Base-by-base conservation (phyloP, 1,139 yeast genomes). In the Wickerhamomyces sp. region DNA sequence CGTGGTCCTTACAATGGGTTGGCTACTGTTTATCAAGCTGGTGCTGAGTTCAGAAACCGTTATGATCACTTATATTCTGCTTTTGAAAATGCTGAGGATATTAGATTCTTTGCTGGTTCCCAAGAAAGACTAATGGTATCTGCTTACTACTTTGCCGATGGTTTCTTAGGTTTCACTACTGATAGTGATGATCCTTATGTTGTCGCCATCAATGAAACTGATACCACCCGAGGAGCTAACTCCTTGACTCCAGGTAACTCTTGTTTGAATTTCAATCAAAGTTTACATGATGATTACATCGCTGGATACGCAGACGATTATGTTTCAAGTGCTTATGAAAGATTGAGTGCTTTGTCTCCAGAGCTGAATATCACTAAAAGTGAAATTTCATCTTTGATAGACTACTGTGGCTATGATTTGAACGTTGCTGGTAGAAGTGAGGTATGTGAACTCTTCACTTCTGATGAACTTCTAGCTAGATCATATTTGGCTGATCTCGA, bases 351-450 rank as follows among this genome's bases (percentile, higher is more conserved):
- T 4, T 52, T 54, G 7, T 60, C 68, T 35, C 69, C 70, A 3
- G 72, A 67, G 0, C 61, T 68, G 34, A 55, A 65, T 44, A 41
- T 67, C 12, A 62, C 70, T 5, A 47, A 58, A 2, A 42, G 51
- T 7, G 80, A 76, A 45, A 65, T 76, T 25, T 50, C 51, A 47
- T 57, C 36, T 49, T 75, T 46, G 61, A 70, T 47, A 58, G 60
- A 35, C 60, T 72, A 60, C 34, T 77, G 81, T 58, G 78, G 77
- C 2, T 78, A 64, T 55, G 84, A 76, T 51, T 58, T 76, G 46
- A 72, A 71, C 47, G 72, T 67, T 14, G 60, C 60, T 28, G 82
- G 81, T 4, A 45, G 59, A 22, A 68, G 79, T 6, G 66, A 68
- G 12, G 67, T 76, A 43, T 74, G 82, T 55, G 63, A 66, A 28